Evolutionary conservation across 495 filamentous ascomycete genomes (phyloP).

Genomic region (Amniculicola lignicola): DNA sequence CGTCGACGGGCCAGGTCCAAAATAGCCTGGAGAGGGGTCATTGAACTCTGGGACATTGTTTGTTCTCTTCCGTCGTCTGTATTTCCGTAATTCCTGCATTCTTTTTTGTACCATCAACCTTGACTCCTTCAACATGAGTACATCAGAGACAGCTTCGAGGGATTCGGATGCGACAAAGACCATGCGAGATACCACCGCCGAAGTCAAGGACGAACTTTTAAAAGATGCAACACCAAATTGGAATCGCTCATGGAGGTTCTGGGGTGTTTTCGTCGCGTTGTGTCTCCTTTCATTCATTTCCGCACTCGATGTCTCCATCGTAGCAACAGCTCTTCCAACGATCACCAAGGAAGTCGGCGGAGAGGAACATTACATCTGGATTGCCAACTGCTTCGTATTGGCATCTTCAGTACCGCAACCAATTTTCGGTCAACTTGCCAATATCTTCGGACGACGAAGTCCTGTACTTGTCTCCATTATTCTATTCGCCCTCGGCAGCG

Average conservation of each 20-base stretch:
- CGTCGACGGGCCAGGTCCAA: no score
- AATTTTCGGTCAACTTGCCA: slow-evolving; percentile 16
- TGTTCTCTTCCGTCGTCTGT: no score
- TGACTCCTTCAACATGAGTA: no score
- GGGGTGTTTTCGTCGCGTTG: slow-evolving; percentile 43
- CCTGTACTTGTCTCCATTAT: slow-evolving; percentile 10
- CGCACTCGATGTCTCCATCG: slow-evolving; percentile 45
- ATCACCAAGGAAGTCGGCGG: slow-evolving; percentile 40
- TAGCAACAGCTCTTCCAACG: slow-evolving; percentile 44
- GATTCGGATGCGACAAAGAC: no score
- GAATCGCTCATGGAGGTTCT: slow-evolving; percentile 42
- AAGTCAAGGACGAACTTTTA: no score
- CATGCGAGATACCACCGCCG: no score
- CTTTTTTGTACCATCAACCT: no score
- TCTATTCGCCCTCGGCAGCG: slow-evolving; percentile 25
- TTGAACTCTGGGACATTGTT: no score
- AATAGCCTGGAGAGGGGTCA: no score
- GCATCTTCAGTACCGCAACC: slow-evolving; percentile 28
- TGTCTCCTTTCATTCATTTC: slow-evolving; percentile 41
- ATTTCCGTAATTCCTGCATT: no score
- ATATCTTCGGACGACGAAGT: slow-evolving; percentile 27
- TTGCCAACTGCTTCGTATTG: slow-evolving; percentile 45
- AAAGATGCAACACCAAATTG: no score
- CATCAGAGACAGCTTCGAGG: no score
- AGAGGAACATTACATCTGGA: slow-evolving; percentile 46